Evolutionary conservation across 768 basidiomycete species (phyloP), one percentile per base, ranked within the genome.

Genomic region (Suillus luteus): DNA sequence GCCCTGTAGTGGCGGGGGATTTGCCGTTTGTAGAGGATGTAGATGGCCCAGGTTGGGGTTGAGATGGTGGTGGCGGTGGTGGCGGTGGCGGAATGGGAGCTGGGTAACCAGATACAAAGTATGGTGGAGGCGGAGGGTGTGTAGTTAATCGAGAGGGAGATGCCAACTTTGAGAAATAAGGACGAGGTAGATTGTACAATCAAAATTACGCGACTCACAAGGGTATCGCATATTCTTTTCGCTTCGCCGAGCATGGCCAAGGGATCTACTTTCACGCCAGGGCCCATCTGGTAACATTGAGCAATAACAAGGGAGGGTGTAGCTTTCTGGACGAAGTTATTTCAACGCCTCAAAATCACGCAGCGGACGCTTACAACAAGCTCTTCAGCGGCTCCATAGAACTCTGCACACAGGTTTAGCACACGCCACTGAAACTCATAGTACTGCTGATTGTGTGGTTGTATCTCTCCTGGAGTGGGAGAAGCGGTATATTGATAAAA

Each of bases 341-440:
- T 57, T 31, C 62, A 33, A 65, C 59, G 46, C 48, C 38, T 43
- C 41, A 61, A 10, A 52, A 41, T 60, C 67, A 58, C 63, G 62
- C 64, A 52, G 43, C 63, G 33, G 54, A 57, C 46, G 35, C 89
- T 75, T 75, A 93, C 91, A 64, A 93, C 83, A 54, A 93, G 83
- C 74, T 93, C 91, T 74, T 92, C 91, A 19, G 91, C 91, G 7
- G 91, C 91, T 33, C 86, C 88, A 76, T 93, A 93, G 72, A 93
- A 93, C 72, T 93, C 92, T 1, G 90, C 87, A 74, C 91, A 93
- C 46, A 93, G 78, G 70, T 91, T 91, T 63, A 93, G 74, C 46
- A 92, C 85, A 61, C 90, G 86, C 91, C 91, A 93, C 72, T 93
- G 91, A 70, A 93, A 93, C 71, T 93, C 90, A 74, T 91, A 91